Percentiles rank a stretch among this genome's conserved stretches.
phyloP scores from a whole-genome alignment of 495 filamentous ascomycete genomes.

The Aspergillus nidulans region DNA sequence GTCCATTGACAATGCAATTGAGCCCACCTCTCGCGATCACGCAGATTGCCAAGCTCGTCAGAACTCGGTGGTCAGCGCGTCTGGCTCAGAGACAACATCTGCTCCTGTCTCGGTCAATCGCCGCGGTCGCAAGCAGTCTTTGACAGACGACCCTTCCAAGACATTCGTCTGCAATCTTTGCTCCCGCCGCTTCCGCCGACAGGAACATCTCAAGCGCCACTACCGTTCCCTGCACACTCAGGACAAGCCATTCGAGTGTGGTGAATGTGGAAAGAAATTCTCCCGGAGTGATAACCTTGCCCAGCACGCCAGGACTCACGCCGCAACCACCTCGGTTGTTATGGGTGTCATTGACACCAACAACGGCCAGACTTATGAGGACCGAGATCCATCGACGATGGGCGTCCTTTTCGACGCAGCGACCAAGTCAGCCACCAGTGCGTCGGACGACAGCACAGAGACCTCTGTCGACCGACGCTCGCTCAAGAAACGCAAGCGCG shows the following conservation, averaged over 20 bases:
- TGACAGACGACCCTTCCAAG: conserved; percentile 98
- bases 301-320: conserved; percentile 94
- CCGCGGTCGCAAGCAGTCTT: conserved; percentile 95
- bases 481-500: conserved; percentile 77
- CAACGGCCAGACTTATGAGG: conserved; percentile 49
- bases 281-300: conserved; percentile 95
- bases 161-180: conserved; percentile 96
- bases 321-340: conserved; percentile 79
- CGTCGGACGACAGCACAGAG: conserved; percentile 45
- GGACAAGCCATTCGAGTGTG: conserved; percentile 97
- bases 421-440: conserved; percentile 51
- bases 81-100: conserved; percentile 34
- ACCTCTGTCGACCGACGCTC: conserved; percentile 43
- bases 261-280: conserved; percentile 98
- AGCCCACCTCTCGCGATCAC: conserved; percentile 7
- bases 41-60: conserved; percentile 14
- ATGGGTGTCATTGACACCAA: conserved; percentile 77
- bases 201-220: conserved; percentile 98
- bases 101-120: conserved; percentile 71
- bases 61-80: conserved; percentile 15
- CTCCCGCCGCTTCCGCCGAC: conserved; percentile 93
- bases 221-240: conserved; percentile 97
- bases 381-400: conserved; percentile 57
- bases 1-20: conserved; percentile 13
- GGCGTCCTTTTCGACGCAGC: conserved; percentile 73